Percentiles rank a stretch among this genome's conserved stretches.
phyloP scores from a whole-genome alignment of 2,329 filamentous ascomycete species.

The Pyrenophora teres region DNA sequence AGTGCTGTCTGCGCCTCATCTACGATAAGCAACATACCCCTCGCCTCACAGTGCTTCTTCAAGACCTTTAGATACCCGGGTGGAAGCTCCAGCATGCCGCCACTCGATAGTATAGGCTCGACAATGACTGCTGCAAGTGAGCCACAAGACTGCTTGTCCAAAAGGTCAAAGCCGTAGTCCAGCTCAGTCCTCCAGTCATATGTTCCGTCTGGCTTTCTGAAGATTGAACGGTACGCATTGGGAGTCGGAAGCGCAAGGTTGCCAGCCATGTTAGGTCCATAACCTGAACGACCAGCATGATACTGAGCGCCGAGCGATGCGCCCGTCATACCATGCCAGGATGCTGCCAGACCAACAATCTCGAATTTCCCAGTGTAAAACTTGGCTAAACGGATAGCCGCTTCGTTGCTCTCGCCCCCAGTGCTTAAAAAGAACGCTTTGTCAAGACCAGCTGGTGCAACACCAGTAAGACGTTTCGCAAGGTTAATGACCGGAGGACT shows the following conservation, averaged over 20 bases:
- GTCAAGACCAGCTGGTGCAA: slow-evolving; percentile 35
- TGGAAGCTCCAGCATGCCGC: slow-evolving; percentile 65
- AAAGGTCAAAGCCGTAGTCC: slow-evolving; percentile 64
- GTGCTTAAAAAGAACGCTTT: slow-evolving; percentile 45
- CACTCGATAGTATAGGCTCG: slow-evolving; percentile 64
- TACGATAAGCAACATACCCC: slow-evolving; percentile 44
- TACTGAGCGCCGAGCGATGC: slow-evolving; percentile 60
- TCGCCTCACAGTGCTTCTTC: slow-evolving; percentile 48
- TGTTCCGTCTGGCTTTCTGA: slow-evolving; percentile 62
- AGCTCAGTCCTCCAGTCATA: slow-evolving; percentile 71
- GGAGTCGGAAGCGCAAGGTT: slow-evolving; percentile 63
- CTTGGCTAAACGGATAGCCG: slow-evolving; percentile 68
- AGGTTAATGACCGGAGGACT: slow-evolving; percentile 42
- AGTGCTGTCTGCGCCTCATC: slow-evolving; percentile 48
- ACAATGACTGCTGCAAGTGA: slow-evolving; percentile 67
- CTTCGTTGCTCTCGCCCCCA: slow-evolving; percentile 54
- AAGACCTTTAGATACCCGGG: slow-evolving; percentile 62
- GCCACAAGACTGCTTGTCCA: slow-evolving; percentile 64
- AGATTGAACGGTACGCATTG: slow-evolving; percentile 65
- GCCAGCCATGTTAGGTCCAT: slow-evolving; percentile 58
- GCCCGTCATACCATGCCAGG: slow-evolving; percentile 66
- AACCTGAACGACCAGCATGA: slow-evolving; percentile 56
- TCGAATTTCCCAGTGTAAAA: slow-evolving; percentile 68
- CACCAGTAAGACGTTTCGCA: slow-evolving; percentile 34
- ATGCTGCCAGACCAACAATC: slow-evolving; percentile 63